phyloP scores from a whole-genome alignment of 148 eudicot genomes.

The Rhododendron henanense region DNA sequence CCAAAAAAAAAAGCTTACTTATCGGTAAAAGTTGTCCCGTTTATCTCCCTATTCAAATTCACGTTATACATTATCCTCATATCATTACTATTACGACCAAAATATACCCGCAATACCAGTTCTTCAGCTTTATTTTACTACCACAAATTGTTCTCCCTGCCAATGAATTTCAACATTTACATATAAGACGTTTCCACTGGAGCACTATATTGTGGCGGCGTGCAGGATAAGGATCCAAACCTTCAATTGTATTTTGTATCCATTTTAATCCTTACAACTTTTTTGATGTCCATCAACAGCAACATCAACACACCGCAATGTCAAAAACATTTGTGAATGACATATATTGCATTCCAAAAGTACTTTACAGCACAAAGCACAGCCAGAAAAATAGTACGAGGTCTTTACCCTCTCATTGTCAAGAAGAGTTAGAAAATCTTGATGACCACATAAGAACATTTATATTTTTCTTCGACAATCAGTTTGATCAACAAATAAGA shows the following conservation, averaged over 20 bases:
- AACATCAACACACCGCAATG: not conserved
- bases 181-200: not conserved
- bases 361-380: not conserved
- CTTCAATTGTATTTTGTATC: not conserved
- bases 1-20: not conserved
- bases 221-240: not conserved
- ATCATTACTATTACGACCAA: not conserved
- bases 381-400: not conserved
- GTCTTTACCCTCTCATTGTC: not conserved
- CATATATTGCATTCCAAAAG: not conserved
- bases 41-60: not conserved
- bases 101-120: too few species aligned
- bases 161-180: too few species aligned
- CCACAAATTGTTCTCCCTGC: not conserved
- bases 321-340: not conserved
- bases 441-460: not conserved
- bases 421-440: not conserved
- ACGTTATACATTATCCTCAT: not conserved
- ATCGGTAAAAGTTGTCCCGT: not conserved
- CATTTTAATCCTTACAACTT: not conserved
- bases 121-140: not conserved
- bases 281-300: not conserved
- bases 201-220: not conserved
- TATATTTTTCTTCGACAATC: not conserved
- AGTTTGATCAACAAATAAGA: not conserved